Conservation (phyloP, 768 basidiomycete genomes). For the Psilocybe cyanescens region DNA sequence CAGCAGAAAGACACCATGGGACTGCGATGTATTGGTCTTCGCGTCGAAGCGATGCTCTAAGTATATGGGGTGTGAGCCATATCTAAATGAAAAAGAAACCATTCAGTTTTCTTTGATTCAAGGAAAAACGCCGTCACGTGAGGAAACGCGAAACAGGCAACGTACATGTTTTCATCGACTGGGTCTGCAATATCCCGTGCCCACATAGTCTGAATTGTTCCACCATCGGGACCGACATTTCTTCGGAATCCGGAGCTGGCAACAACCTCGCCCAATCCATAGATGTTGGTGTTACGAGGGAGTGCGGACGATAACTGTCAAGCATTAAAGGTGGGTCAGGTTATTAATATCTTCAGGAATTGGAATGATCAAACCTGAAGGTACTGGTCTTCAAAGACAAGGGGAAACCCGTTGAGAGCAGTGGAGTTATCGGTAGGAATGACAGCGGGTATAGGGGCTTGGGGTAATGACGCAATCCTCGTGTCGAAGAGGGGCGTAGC, state of each 20-base stretch:
- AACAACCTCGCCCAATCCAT: conserved; percentile 77
- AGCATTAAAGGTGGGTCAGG: background rate
- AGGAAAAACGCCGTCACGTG: conserved; percentile 17
- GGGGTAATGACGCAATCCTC: conserved; percentile 60
- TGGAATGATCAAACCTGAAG: conserved; percentile 53
- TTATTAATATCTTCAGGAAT: background rate
- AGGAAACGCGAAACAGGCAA: conserved; percentile 7
- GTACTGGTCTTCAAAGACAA: conserved; percentile 83
- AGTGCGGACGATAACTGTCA: conserved; percentile 64
- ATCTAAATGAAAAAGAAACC: conserved; percentile 39
- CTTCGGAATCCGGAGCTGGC: conserved; percentile 72
- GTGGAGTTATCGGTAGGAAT: conserved; percentile 54
- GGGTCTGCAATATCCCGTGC: conserved; percentile 65
- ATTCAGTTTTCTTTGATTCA: background rate
- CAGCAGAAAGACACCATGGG: conserved; percentile 79
- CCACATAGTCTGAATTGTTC: conserved; percentile 73
- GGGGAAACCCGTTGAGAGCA: conserved; percentile 62
- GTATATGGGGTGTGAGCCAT: conserved; percentile 76
- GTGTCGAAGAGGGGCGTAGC: conserved; percentile 72
- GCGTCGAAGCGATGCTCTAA: conserved; percentile 72
- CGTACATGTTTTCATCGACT: conserved; percentile 68
- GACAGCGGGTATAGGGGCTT: conserved; percentile 61
- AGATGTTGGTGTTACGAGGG: conserved; percentile 70
- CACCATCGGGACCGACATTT: conserved; percentile 56
- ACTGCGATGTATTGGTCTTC: conserved; percentile 50